Evolutionary conservation across 371 early-diverging fungal genomes (phyloP), one percentile per base, ranked within the genome.

Genomic region (Circinella minor): DNA sequence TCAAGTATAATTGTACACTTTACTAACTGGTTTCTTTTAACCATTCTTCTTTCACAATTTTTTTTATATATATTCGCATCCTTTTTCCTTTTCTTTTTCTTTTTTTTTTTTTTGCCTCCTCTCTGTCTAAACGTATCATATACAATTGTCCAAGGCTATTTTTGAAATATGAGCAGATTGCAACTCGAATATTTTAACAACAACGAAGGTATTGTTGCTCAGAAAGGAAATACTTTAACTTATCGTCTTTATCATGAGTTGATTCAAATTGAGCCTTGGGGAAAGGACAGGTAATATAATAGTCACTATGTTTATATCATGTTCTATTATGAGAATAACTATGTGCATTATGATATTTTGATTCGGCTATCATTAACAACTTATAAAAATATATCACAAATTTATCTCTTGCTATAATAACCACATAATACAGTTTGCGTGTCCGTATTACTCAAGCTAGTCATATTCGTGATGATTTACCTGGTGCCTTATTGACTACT

Each of bases 121-220:
- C n/a, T 65, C 55, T 65, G 9, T 47, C 9, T 47, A 9, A 15
- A 47, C 47, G 9, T 9, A 9, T 47, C 47, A 15, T 15, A 17
- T 51, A 51, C 7, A 51, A n/a, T 8, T 5, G 51, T 57, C 27
- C 18, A 17, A 34, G 10, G 27, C 57, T 18, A 10, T 18, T n/a
- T 27, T 27, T 27, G 2, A 27, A 57, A 6, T 27, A 57, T 57
- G 57, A 39, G 60, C 55, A 10, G 39, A 68, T 34, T 61, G 43
- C 69, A 63, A 55, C 67, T 61, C 37, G 69, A 69, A 43, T 69
- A 69, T 17, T 69, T 69, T 55, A 63, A 69, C 55, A 69, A 69
- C 63, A 62, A 62, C 63, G 69, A 69, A 43, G 69, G 69, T 34
- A 63, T 47, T 14, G 37, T 69, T 0, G 47, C 55, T 20, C 62